These are phyloP conservation scores for Corinectria fuckeliana DNA, from an alignment of 2,329 filamentous ascomycete genomes.

Conservation along the genomic window DNA sequence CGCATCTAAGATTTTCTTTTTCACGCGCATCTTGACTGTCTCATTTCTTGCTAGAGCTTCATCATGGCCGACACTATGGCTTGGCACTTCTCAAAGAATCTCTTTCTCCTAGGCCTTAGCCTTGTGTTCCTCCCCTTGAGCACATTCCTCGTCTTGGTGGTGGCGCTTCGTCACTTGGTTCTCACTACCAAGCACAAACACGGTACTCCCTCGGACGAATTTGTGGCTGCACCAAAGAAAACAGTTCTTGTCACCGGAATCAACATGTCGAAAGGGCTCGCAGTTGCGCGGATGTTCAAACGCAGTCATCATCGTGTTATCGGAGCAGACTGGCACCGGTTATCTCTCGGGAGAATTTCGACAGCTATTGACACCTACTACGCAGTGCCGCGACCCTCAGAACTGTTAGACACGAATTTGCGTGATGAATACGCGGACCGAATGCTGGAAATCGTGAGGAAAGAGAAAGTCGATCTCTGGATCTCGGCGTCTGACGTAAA, in stretches of 20 bases:
- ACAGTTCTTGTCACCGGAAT: constrained; percentile 76
- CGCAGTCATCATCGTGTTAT: constrained; percentile 72
- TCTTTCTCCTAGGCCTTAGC: constrained; percentile 36
- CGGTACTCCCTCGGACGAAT: neutral
- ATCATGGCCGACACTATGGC: neutral
- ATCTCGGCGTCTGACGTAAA: constrained; percentile 75
- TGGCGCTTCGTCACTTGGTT: constrained; percentile 19
- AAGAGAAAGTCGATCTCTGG: constrained; percentile 73
- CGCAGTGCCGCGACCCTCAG: constrained; percentile 42
- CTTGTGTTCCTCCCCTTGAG: constrained; percentile 56
- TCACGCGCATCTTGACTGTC: neutral
- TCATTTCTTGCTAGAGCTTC: neutral
- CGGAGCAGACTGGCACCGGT: constrained; percentile 68
- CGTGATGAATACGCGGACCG: constrained; percentile 59
- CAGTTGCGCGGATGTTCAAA: constrained; percentile 70
- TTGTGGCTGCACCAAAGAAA: neutral
- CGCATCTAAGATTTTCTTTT: neutral
- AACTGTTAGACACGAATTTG: constrained; percentile 10
- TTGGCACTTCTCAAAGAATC: constrained; percentile 35
- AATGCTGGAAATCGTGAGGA: constrained; percentile 63
- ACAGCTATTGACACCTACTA: constrained; percentile 62
- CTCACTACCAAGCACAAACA: neutral
- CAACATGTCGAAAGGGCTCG: constrained; percentile 74
- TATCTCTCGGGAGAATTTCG: constrained; percentile 65
- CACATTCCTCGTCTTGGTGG: constrained; percentile 48